Evolutionary conservation across 2,329 filamentous ascomycete genomes (phyloP).

Genomic region (Ophiostoma perfectum): DNA sequence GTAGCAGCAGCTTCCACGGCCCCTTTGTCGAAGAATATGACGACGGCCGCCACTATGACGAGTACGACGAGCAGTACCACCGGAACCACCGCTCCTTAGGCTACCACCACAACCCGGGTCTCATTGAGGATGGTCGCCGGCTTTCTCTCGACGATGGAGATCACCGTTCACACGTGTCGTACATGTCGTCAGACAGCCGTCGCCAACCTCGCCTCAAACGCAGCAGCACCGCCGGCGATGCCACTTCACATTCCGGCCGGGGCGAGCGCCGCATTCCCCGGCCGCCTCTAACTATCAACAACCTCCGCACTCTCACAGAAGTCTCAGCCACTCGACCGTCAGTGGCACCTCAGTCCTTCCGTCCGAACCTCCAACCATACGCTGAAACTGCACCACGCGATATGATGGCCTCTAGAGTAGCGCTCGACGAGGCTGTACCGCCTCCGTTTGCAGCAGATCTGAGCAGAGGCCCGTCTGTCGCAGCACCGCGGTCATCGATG

Average conservation of each 20-base stretch:
- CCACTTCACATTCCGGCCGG: slow-evolving; percentile 31
- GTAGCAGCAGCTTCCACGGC: slow-evolving; percentile 23
- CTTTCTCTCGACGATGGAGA: slow-evolving; percentile 31
- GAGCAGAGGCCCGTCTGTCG: background rate
- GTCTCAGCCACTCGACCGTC: slow-evolving; percentile 47
- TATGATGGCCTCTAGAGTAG: slow-evolving; percentile 39
- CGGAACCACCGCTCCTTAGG: slow-evolving; percentile 21
- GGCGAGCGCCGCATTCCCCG: slow-evolving; percentile 27
- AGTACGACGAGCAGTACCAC: slow-evolving; percentile 26
- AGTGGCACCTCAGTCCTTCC: slow-evolving; percentile 36
- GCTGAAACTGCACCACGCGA: slow-evolving; percentile 44
- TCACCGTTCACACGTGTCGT: slow-evolving; percentile 31
- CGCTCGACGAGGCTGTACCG: slow-evolving; percentile 25
- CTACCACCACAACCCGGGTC: slow-evolving; percentile 22
- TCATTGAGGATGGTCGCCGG: slow-evolving; percentile 31
- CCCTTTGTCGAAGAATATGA: slow-evolving; percentile 29
- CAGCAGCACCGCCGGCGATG: slow-evolving; percentile 33
- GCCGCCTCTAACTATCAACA: slow-evolving; percentile 46
- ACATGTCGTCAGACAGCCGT: slow-evolving; percentile 36
- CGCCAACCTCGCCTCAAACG: slow-evolving; percentile 39
- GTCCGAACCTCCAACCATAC: slow-evolving; percentile 37
- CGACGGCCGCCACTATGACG: slow-evolving; percentile 28
- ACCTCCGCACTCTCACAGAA: slow-evolving; percentile 50
- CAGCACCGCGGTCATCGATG: slow-evolving; percentile 30
- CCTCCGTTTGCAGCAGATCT: background rate